phyloP scores from a whole-genome alignment of 139 green algal genomes.

The Raphidocelis subcapitata region DNA sequence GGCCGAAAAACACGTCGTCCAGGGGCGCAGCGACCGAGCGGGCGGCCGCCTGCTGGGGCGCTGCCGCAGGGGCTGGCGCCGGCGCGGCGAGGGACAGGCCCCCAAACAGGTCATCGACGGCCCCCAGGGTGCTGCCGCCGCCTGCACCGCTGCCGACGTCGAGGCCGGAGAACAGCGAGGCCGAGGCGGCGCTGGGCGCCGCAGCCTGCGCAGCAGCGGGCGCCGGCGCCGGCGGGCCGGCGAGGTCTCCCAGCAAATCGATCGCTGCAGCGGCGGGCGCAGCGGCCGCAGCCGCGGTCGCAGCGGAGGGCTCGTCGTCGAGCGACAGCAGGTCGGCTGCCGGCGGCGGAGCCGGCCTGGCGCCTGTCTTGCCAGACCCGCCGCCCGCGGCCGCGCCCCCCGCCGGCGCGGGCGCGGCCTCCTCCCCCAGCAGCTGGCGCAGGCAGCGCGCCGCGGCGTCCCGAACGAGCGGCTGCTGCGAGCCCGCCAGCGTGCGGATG shows the following conservation, averaged over 20 bases:
- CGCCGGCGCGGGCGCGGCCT: not conserved
- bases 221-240: not conserved
- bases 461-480: constrained; percentile 15
- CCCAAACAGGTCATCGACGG: not conserved
- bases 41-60: not conserved
- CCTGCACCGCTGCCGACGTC: not conserved
- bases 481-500: constrained; percentile 21
- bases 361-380: not conserved
- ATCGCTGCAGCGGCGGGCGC: not conserved
- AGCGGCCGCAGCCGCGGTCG: constrained; percentile 8
- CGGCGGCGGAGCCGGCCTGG: too few relatives aligned
- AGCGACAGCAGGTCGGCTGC: constrained; percentile 7
- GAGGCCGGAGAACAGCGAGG: constrained; percentile 8
- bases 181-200: not conserved
- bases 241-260: constrained; percentile 18
- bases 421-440: constrained; percentile 22
- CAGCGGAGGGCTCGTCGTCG: not conserved
- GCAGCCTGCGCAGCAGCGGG: not conserved
- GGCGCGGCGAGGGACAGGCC: not conserved
- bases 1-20: constrained; percentile 20
- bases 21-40: not conserved
- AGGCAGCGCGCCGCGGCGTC: constrained; percentile 3
- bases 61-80: not conserved
- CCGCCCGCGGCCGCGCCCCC: not conserved
- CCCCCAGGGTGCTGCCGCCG: constrained; percentile 13